These are phyloP conservation scores for Cryptococcus sp. DNA, from an alignment of 1,284 basidiomycete species.

Conservation along the genomic window DNA sequence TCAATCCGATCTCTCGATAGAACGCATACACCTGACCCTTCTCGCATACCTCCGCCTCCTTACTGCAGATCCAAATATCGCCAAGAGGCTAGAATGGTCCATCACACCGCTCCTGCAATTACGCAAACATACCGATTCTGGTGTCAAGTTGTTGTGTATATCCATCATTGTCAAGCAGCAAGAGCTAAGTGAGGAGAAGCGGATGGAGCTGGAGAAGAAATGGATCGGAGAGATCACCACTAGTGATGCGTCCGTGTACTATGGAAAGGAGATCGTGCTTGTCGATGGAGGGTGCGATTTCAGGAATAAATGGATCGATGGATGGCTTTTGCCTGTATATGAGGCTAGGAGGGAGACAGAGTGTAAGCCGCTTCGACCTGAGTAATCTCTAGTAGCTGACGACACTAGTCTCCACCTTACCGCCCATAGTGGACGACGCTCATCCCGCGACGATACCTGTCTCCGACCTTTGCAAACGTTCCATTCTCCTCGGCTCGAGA, in stretches of 20 bases:
- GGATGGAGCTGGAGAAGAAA: slow-evolving; percentile 60
- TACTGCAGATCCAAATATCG: slow-evolving; percentile 64
- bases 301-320: slow-evolving; percentile 55
- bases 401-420: slow-evolving; percentile 1
- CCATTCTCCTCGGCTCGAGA: slow-evolving; percentile 21
- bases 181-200: slow-evolving; percentile 69
- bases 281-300: slow-evolving; percentile 20
- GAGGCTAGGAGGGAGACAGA: slow-evolving; percentile 61
- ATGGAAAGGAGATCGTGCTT: slow-evolving; percentile 17
- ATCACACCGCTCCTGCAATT: slow-evolving; percentile 51
- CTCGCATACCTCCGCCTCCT: slow-evolving; percentile 77
- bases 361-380: slow-evolving; percentile 54
- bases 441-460: neutral
- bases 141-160: slow-evolving; percentile 66
- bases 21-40: slow-evolving; percentile 61
- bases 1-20: slow-evolving; percentile 41
- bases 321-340: slow-evolving; percentile 69
- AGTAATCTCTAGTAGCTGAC: neutral
- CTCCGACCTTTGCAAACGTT: slow-evolving; percentile 10
- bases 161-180: slow-evolving; percentile 69
- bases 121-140: slow-evolving; percentile 56
- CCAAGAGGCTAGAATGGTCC: slow-evolving; percentile 62
- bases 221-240: slow-evolving; percentile 59
- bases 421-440: slow-evolving; percentile 4
- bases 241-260: slow-evolving; percentile 53